Evolutionary conservation across 768 basidiomycete species (phyloP), one percentile per base, ranked within the genome.

Genomic region (Naganishia vaughanmartiniae): DNA sequence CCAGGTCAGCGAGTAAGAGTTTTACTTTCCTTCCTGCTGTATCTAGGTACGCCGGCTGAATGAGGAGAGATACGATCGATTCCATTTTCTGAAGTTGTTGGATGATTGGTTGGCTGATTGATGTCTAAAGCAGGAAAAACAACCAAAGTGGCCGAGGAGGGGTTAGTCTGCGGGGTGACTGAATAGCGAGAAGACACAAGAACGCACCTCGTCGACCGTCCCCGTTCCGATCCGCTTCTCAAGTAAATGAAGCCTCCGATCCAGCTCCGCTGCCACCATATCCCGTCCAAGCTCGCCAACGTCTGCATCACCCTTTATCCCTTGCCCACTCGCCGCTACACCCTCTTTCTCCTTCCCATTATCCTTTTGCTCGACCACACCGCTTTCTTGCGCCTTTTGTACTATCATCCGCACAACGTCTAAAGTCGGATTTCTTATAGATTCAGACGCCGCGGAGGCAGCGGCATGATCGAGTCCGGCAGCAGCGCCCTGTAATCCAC

Each of bases 21-120:
- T 98, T 99, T 72, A 98, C 86, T 5, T 95, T 89, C 5, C 95
- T 87, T 1, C 94, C 94, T 72, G 97, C 90, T 14, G 92, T 90
- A 81, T 99, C 96, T 60, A 98, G 89, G 77, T 98, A 93, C 19
- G 94, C 88, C 0, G 96, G 95, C 83, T 97, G 93, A 0, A 95
- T 91, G 55, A 99, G 87, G 19, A 97, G 84, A 9, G 88, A 87
- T 28, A 98, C 83, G 78, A 96, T 93, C 26, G 87, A 87, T 76
- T 91, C 92, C 54, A 97, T 87, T 54, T 90, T 87, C 21, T 87
- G 86, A 66, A 97, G 85, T 58, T 91, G 86, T 0, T 91, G 89
- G 4, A 96, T 83, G n/a, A 97, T 84, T 51, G 39, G 46, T 84
- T 51, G 39, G 46, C 28, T 26, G 24, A 45, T 53, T 34, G 36